These are phyloP conservation scores for Candida boidinii DNA, from an alignment of 805 yeast genomes.

Conservation along the genomic window DNA sequence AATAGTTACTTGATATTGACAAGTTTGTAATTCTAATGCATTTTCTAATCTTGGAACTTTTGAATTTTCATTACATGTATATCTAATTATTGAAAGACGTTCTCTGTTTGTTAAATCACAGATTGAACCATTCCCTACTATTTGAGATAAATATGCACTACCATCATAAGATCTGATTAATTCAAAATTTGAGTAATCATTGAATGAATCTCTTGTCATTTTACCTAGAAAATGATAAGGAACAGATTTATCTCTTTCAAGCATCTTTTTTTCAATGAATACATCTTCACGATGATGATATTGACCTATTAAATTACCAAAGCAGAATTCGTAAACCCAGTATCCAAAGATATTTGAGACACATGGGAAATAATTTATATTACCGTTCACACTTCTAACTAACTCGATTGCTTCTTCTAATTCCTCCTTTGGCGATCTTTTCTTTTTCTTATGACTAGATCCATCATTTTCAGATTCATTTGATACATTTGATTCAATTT, in stretches of 20 bases:
- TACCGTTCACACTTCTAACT: neutral
- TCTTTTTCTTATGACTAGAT: neutral
- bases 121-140: conserved; percentile 18
- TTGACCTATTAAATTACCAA: conserved; percentile 4
- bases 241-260: neutral
- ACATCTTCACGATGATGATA: conserved; percentile 2
- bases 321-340: conserved; percentile 8
- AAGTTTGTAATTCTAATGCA: conserved; percentile 22
- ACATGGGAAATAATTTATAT: neutral
- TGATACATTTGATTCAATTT: too few species aligned
- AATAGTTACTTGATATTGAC: conserved; percentile 20
- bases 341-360: conserved; percentile 2
- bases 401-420: conserved; percentile 2
- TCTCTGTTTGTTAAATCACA: conserved; percentile 26
- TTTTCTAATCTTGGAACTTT: conserved; percentile 10
- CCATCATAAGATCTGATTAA: conserved; percentile 16
- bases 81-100: conserved; percentile 18
- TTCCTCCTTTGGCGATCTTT: neutral
- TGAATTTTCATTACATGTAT: conserved; percentile 16
- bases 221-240: conserved; percentile 13
- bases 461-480: neutral
- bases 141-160: conserved; percentile 19
- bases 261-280: too few species aligned
- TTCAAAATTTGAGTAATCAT: conserved; percentile 15
- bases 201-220: conserved; percentile 7